Conservation (phyloP, 768 basidiomycete species). For the Auricularia sp. region DNA sequence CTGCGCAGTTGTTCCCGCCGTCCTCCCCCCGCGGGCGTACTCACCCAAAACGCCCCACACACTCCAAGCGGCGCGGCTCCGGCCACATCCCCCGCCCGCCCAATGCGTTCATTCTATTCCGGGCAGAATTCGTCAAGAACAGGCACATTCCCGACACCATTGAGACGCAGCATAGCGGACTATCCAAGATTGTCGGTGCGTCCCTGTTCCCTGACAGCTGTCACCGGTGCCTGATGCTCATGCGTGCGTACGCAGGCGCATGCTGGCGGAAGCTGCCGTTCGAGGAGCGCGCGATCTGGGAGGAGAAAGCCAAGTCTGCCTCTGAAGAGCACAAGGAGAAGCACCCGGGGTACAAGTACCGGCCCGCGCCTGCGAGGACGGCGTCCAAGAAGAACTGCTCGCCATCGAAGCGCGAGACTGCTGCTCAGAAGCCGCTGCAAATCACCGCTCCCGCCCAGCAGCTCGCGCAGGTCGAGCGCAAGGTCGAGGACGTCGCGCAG, state of each 20-base stretch:
- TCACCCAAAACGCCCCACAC: slow-evolving; percentile 35
- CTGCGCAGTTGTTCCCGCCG: slow-evolving; percentile 44
- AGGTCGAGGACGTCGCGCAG: slow-evolving; percentile 48
- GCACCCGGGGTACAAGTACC: slow-evolving; percentile 78
- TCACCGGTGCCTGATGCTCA: not conserved
- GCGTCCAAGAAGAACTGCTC: not conserved
- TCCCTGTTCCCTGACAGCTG: not conserved
- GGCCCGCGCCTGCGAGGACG: slow-evolving; percentile 41
- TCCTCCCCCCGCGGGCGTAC: slow-evolving; percentile 27
- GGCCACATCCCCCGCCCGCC: slow-evolving; percentile 22
- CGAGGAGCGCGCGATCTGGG: slow-evolving; percentile 65
- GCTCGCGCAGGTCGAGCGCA: slow-evolving; percentile 28
- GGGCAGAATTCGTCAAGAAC: slow-evolving; percentile 65
- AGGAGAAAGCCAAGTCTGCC: slow-evolving; percentile 59
- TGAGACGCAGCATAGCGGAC: slow-evolving; percentile 4
- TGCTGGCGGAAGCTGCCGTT: slow-evolving; percentile 65
- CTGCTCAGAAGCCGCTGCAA: slow-evolving; percentile 25
- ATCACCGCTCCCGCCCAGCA: slow-evolving; percentile 35
- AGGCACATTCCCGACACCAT: slow-evolving; percentile 38
- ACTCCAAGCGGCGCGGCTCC: slow-evolving; percentile 56
- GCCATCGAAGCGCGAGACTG: not conserved
- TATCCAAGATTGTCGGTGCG: slow-evolving; percentile 6
- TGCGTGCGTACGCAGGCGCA: slow-evolving; percentile 35
- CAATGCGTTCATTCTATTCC: slow-evolving; percentile 77
- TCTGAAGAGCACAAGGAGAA: slow-evolving; percentile 62